Evolutionary conservation across 139 green algal genomes (phyloP), one percentile per base, ranked within the genome.

Genomic region (Tetraselmis chui): DNA sequence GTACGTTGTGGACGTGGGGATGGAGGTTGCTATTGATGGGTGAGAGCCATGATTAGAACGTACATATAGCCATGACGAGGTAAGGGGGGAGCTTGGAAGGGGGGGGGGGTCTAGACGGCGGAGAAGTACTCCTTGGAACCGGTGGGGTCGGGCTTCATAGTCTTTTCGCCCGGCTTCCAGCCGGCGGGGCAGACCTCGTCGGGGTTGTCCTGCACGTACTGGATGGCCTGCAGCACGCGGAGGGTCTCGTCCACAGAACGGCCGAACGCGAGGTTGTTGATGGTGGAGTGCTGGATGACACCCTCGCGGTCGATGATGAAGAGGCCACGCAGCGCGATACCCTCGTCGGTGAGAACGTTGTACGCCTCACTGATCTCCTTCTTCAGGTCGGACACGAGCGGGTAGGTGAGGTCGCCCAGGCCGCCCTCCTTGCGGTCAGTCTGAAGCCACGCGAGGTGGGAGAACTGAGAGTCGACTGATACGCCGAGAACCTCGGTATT

Each of bases 361-460:
- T 96, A 99, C 27, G 91, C 83, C 78, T 93, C 81, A 28, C 79
- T 88, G 82, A 98, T 97, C 83, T 96, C 91, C 78, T 94, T 94
- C 89, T 98, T 99, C 28, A 99, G 85, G 89, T 99, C 97, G 74
- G 97, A 92, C 24, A 99, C 97, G 82, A 99, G 89, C 22, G 96
- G 97, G 91, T 99, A 99, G 28, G 86, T 85, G 31, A 99, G 88
- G 88, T 99, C 97, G 79, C 96, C 96, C 27, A 99, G 81, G 45
- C 96, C 96, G 76, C 94, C 94, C 76, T 78, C 76, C 2, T 79
- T 67, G 29, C 76, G 29, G 81, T 80, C 84, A 79, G 95, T 98
- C 89, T 99, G 97, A 75, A 97, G 94, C 97, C 97, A 99, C 1
- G 97, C 96, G 82, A 99, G 87, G 89, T 99, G 97, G 22, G 93